Evolutionary conservation across 2,329 filamentous ascomycete genomes (phyloP), one percentile per base, ranked within the genome.

Genomic region (Amauroascus niger): DNA sequence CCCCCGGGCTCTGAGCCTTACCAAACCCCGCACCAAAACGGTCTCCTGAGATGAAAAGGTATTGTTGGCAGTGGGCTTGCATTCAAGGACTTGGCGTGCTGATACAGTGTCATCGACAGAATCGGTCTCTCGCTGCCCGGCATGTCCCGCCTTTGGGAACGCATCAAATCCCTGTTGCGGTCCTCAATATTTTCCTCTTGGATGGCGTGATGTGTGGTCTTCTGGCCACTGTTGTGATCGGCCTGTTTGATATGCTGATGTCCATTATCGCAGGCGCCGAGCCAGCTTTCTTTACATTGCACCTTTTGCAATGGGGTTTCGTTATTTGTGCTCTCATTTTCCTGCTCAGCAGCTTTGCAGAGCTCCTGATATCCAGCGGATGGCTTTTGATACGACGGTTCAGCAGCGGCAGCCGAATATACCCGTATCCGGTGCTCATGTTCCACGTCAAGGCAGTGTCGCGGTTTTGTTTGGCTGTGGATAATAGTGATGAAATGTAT

Each of bases 281-380:
- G 32, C 41, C 30, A 14, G 24, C 39, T 26, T n/a, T 28, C 18
- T 53, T 24, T 4, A 24, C 26, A 46, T 47, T 4, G 41, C 18
- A 48, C 24, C 43, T 47, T 22, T 35, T 53, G n/a, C 51, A 20
- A 28, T 6, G 9, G 13, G 26, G 20, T 16, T 26, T 53, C 30
- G 32, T n/a, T 6, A 53, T 47, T n/a, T 33, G 41, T 41, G 35
- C 30, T 46, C 48, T 48, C 28, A 46, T 39, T 48, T 53, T 53
- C 26, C 24, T 26, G 14, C 41, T 53, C 41, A 53, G 51, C 51
- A 48, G 51, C 51, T 24, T 40, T 18, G 51, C 41, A 39, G 51
- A 53, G 30, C 32, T 48, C 26, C 26, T 48, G 51, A 20, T 53
- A 35, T 53, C 48, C 26, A 30, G n/a, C 43, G 14, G 13, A 26